phyloP scores from a whole-genome alignment of 345 rosid genomes.

The Brassica carinata region DNA sequence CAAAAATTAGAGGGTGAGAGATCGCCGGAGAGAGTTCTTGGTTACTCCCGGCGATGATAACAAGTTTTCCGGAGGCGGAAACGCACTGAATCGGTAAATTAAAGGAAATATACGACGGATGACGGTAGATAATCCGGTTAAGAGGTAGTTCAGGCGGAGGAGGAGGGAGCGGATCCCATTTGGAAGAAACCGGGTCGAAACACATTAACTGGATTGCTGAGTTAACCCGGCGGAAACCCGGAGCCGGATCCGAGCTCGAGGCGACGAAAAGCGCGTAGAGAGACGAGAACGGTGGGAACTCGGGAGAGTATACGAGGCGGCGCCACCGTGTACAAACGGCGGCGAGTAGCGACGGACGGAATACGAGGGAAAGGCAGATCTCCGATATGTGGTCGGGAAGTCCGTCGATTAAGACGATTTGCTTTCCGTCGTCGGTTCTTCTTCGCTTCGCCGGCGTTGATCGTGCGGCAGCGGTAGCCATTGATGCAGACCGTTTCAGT shows the following conservation, averaged over 20 bases:
- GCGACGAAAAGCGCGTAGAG: conserved; percentile 47
- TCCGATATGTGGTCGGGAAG: conserved; percentile 58
- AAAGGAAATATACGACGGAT: conserved; percentile 52
- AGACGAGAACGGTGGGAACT: conserved; percentile 50
- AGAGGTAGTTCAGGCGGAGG: conserved; percentile 42
- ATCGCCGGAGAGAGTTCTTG: conserved; percentile 50
- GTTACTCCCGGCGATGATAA: conserved; percentile 50
- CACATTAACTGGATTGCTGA: conserved; percentile 37
- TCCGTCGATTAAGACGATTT: conserved; percentile 39
- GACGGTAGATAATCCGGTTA: conserved; percentile 48
- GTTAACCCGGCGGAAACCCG: not conserved
- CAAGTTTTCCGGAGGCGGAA: conserved; percentile 45
- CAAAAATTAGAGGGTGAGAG: conserved; percentile 48
- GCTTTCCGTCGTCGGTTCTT: not conserved
- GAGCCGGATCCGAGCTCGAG: conserved; percentile 8
- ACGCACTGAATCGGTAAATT: conserved; percentile 51
- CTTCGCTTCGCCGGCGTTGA: conserved; percentile 27
- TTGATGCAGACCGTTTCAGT: conserved; percentile 15
- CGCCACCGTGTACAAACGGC: conserved; percentile 60
- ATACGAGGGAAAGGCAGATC: conserved; percentile 42
- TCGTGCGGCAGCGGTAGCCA: conserved; percentile 18
- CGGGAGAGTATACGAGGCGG: conserved; percentile 53
- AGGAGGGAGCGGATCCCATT: conserved; percentile 51
- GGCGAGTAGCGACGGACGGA: conserved; percentile 46
- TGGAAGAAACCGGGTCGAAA: conserved; percentile 48